Evolutionary conservation across 345 rosid species (phyloP).

Genomic region (Chamaenerion angustifolium): DNA sequence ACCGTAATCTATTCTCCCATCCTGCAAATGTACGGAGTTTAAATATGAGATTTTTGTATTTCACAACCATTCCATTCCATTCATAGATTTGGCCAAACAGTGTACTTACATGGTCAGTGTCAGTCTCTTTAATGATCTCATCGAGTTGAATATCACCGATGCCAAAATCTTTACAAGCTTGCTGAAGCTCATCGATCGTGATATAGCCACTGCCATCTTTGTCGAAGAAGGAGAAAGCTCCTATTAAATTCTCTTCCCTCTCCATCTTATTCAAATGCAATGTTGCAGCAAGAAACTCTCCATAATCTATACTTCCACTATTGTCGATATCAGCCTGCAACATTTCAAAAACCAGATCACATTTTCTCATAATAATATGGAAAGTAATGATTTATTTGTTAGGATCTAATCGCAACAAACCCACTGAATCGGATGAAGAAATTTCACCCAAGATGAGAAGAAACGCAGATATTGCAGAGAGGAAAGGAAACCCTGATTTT

Average conservation of each 20-base stretch:
- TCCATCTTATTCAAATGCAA: constrained; percentile 85
- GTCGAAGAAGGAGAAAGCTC: constrained; percentile 83
- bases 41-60: no score
- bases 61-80: no score
- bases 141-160: constrained; percentile 65
- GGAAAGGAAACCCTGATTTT: no score
- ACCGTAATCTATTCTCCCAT: constrained; percentile 70
- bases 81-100: no score
- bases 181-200: constrained; percentile 86
- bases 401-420: no score
- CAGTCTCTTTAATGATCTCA: constrained; percentile 77
- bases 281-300: constrained; percentile 90
- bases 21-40: constrained; percentile 23
- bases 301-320: constrained; percentile 81
- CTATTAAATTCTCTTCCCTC: constrained; percentile 73
- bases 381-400: no score
- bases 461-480: no score
- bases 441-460: no score
- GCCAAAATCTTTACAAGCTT: constrained; percentile 90
- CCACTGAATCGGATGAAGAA: no score
- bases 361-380: no score
- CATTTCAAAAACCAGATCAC: no score
- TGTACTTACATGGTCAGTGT: constrained; percentile 84
- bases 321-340: constrained; percentile 89
- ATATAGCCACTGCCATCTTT: constrained; percentile 89